Evolutionary conservation across 768 basidiomycete genomes (phyloP), one percentile per base, ranked within the genome.

Genomic region (Lactarius indigo): DNA sequence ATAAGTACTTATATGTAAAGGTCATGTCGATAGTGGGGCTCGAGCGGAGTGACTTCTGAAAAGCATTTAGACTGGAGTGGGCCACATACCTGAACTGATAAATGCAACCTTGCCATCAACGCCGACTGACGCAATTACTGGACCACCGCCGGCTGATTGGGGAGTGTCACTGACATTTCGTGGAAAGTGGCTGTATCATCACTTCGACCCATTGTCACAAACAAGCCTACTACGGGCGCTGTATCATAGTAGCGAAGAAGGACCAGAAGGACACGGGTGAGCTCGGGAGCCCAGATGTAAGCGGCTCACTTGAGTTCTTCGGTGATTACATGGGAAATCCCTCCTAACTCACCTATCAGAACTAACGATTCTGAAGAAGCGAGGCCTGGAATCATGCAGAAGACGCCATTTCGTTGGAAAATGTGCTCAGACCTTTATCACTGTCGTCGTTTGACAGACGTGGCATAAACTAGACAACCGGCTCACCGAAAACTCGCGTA

Each of bases 321-420:
- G 18, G 84, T 90, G 71, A 94, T 90, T 12, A 91, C 91, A 76
- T 92, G 88, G 1, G 90, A 86, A 65, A 94, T 96, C 37, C 94
- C 83, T 0, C 96, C 96, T 5, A 98, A 81, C 76, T 99, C 97
- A 74, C 98, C 97, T 15, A 98, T 84, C 9, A 97, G 76, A 4
- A 97, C 82, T 26, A 97, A 78, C 0, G 89, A 86, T 50, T 83
- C 83, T 0, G 83, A 76, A 2, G 88, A 85, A 10, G 90, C 87
- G 17, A 96, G 79, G 0, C 94, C 90, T 57, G 96, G 78, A 63
- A 98, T 95, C 91, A 95, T 94, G 93, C 91, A 30, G 88, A 88
- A 2, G 91, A 87, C 1, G 90, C 86, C 92, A 99, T 98, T 77
- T 99, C 96, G 69, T 86, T 88, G 1, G 94, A 94, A 77, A 98